Percentiles rank a stretch among this genome's conserved stretches.
These are phyloP conservation scores for Candida odintsovae DNA, from an alignment of 805 yeast species.

Conservation along the genomic window DNA sequence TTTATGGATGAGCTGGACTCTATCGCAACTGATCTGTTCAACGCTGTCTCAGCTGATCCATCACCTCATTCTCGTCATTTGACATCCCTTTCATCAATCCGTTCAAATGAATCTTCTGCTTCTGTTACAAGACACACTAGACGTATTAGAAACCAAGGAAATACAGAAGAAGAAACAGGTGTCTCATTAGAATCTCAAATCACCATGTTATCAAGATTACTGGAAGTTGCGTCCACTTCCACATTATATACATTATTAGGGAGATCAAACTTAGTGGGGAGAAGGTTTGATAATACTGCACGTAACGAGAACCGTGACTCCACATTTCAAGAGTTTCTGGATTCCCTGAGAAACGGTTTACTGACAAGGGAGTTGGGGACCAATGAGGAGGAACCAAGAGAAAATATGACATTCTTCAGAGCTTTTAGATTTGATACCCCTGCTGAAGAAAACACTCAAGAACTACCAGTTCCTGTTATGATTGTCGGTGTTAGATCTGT, in stretches of 20 bases:
- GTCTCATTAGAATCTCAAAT: conserved; percentile 28
- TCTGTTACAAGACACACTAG: background rate
- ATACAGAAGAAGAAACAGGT: background rate
- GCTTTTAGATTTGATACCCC: conserved; percentile 36
- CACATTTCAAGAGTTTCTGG: conserved; percentile 39
- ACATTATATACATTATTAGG: conserved; percentile 37
- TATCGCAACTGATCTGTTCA: conserved; percentile 16
- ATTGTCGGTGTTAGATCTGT: conserved; percentile 44
- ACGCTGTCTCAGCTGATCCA: conserved; percentile 6
- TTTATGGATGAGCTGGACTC: conserved; percentile 20
- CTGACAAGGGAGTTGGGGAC: conserved; percentile 31
- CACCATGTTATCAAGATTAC: conserved; percentile 35
- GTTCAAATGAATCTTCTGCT: conserved; percentile 1
- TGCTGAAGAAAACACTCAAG: conserved; percentile 5
- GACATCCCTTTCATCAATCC: background rate
- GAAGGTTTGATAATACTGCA: conserved; percentile 25
- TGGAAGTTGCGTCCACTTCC: conserved; percentile 40
- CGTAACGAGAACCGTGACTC: conserved; percentile 23
- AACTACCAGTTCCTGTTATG: conserved; percentile 36
- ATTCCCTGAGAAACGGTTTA: conserved; percentile 34
- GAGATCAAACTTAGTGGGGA: conserved; percentile 20
- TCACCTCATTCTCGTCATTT: background rate
- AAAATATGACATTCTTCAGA: conserved; percentile 31
- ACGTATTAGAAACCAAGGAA: background rate
- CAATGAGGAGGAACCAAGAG: background rate